Evolutionary conservation across 1,284 basidiomycete genomes (phyloP), one percentile per base, ranked within the genome.

Genomic region (Chalciporus sp.): DNA sequence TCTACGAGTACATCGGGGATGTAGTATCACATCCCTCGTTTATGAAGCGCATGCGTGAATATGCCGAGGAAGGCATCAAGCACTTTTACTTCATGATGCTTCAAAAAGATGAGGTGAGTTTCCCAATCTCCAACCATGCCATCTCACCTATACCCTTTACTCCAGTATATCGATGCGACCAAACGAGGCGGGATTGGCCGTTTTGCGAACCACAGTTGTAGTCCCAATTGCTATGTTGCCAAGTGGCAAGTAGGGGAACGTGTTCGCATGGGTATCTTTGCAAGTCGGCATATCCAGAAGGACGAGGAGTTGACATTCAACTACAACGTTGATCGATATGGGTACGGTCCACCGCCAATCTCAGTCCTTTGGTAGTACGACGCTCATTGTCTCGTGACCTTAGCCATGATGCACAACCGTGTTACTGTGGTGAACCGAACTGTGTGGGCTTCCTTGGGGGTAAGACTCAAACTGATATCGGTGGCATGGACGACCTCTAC

Each of bases 31-130:
- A 94, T 42, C 77, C 80, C 16, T 89, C 89, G 16, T 98, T 99
- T 71, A 85, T 90, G 71, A 94, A 93, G 69, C 86, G 96, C 39
- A 98, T 99, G 94, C 84, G 90, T 47, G 87, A 90, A 37, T 99
- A 99, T 69, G 94, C 87, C 2, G 82, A 89, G 41, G 94, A 98
- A 71, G 95, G 95, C 16, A 95, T 98, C 59, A 81, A 86, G 53
- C 96, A 99, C 72, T 99, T 99, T 67, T 99, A 99, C 75, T 99
- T 99, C 68, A 99, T 99, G 97, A 96, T 98, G 92, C 75, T 99
- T 52, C 97, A 98, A 73, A 94, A 93, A 65, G 95, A 98, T 63
- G 95, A 99, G 82, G 94, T 94, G 59, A 57, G 85, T 62, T 9
- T 20, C 41, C 27, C 7, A 17, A 11, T 45, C 53, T 14, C 20